Evolutionary conservation across 192 early-diverging fungal genomes (phyloP), one percentile per base, ranked within the genome.

Genomic region (Entomortierella beljakovae): DNA sequence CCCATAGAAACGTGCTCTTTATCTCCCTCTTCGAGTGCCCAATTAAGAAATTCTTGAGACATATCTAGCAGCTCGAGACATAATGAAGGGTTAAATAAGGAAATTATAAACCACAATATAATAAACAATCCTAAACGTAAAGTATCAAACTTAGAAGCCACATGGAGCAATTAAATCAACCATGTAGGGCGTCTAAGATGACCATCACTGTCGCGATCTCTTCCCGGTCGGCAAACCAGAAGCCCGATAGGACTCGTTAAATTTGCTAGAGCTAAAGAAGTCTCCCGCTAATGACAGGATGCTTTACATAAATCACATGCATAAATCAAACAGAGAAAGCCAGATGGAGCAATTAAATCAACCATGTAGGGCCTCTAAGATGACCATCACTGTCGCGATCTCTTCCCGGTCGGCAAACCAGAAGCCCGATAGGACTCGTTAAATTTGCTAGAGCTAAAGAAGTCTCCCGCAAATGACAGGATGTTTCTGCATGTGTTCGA

Each of bases 361-460:
- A 42, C 64, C 64, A 67, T 40, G 42, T 35, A 67, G 38, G 54
- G 40, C 64, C 15, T 54, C 64, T 56, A 57, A 57, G 64, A 67
- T 31, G 64, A 67, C 64, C 64, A 67, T 26, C 64, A 23, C 54
- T 67, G 64, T 67, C 64, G 22, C 64, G 48, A 25, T 48, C 64
- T 48, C 64, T 57, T 67, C 64, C 64, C 64, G 64, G 53, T 67
- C 64, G 54, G 64, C 64, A 67, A 67, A 67, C 54, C 64, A 67
- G 53, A 46, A 40, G 64, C 57, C 64, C 40, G 31, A 55, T 46
- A 38, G 37, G 37, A 38, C 37, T 6, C 37, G 37, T 38, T 38
- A 38, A 38, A 28, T 57, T 37, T 57, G 64, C 54, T 57, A 67
- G 38, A 67, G 64, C 55, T 57, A 67, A 46, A 61, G 37, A 13